Base-by-base conservation (phyloP, 257 asterid species). In the Primulina eburnea region DNA sequence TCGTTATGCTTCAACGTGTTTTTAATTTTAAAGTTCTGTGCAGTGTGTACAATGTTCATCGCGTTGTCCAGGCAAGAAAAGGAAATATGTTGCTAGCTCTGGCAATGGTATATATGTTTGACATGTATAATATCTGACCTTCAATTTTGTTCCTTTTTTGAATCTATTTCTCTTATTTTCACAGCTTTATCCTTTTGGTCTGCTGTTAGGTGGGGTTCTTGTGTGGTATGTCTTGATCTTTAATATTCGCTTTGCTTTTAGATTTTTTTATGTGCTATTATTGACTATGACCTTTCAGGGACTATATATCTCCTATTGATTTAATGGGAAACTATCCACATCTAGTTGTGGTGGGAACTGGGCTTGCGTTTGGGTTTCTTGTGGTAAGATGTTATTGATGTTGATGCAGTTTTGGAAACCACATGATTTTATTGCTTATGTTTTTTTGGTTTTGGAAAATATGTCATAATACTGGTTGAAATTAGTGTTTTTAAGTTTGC, bases 331-430 rank as follows among this genome's bases (percentile, higher is more conserved):
- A 35, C 34, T 90, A 88, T 71, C 92, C 95, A 8, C 90, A 88
- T 71, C 65, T 83, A 58, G 68, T 88, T 55, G 64, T 90, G 12
- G 55, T 86, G 62, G 97, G 95, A 24, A 83, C 85, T 40, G 97
- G 97, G 64, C 93, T 90, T 73, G 93, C 97, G 28, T 90, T 90
- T 56, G 97, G 97, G 63, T 90, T 88, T 75, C 95, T 88, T 64
- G 97, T 90, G 97, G 98, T 92, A 82, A 71, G 87, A 69, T 73
- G n/a, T 58, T 30, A 61, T 60, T 52, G 35, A 62, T 59, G 33
- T 60, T 12, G 50, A 67, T 68, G 67, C 65, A 62, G 74, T 52
- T 40, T 65, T 26, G 47, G 70, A 35, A 6, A 14, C 52, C 26
- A 40, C 43, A 56, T 33, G 58, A 21, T 14, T 16, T 35, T 47